Evolutionary conservation across 2,329 filamentous ascomycete species (phyloP).

Genomic region (Chrysoporthe austroafricana): DNA sequence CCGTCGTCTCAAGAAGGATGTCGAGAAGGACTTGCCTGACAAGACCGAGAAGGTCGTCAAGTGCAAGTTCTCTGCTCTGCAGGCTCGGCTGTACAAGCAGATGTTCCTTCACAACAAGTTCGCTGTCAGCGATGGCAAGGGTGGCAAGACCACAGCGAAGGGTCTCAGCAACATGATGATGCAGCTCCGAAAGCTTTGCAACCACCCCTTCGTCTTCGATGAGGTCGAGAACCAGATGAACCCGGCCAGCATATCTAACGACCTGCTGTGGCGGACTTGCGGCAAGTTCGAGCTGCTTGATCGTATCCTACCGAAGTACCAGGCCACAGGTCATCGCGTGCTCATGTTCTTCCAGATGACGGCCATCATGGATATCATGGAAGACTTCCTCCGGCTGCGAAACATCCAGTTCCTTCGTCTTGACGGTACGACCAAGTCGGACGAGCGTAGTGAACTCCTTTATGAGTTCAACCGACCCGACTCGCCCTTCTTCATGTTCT

Average conservation of each 20-base stretch:
- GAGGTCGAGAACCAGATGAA: slow-evolving; percentile 99
- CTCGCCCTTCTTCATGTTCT: slow-evolving; percentile 95
- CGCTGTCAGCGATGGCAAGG: slow-evolving; percentile 91
- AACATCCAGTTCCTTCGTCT: slow-evolving; percentile 86
- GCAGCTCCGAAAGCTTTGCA: slow-evolving; percentile 98
- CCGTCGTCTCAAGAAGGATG: slow-evolving; percentile 98
- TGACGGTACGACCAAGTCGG: slow-evolving; percentile 95
- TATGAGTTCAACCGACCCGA: slow-evolving; percentile 86
- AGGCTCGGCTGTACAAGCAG: slow-evolving; percentile 94
- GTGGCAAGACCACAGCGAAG: slow-evolving; percentile 89
- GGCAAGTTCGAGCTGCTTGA: slow-evolving; percentile 98
- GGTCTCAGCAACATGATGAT: slow-evolving; percentile 99
- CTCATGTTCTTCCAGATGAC: slow-evolving; percentile 99
- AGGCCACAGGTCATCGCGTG: slow-evolving; percentile 87
- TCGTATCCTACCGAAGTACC: slow-evolving; percentile 90
- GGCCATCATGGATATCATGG: slow-evolving; percentile 99
- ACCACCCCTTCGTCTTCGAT: slow-evolving; percentile 98
- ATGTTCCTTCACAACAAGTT: slow-evolving; percentile 96
- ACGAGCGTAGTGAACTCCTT: slow-evolving; percentile 91
- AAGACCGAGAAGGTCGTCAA: slow-evolving; percentile 99
- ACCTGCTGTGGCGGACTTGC: slow-evolving; percentile 90
- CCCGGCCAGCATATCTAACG: slow-evolving; percentile 83
- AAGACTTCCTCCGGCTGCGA: slow-evolving; percentile 88
- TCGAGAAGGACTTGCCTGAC: slow-evolving; percentile 97
- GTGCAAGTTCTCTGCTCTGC: slow-evolving; percentile 94